Evolutionary conservation across 2,329 filamentous ascomycete species (phyloP), one percentile per base, ranked within the genome.

Genomic region (Scytalidium sp.): DNA sequence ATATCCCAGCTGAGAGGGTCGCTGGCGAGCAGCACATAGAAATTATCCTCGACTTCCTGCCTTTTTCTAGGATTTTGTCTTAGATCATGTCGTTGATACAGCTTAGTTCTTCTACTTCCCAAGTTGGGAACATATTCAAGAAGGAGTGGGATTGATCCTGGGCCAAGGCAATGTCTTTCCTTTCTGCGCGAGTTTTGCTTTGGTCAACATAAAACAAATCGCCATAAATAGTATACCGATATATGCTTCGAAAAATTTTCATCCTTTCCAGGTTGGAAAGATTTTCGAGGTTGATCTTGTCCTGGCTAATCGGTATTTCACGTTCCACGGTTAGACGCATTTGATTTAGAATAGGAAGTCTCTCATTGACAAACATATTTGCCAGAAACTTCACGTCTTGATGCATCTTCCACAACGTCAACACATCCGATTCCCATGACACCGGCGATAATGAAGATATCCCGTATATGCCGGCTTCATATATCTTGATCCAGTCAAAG

Each of bases 191-290:
- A 7, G 25, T 7, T 27, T 13, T 27, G 25, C 25, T 27, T 27
- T 27, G 25, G 13, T 55, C 55, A 29, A 64, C 62, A 52, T 54
- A 55, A 45, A 50, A 50, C 25, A 50, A 41, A 41, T 50, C 44
- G 15, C 45, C 45, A 22, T 43, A 47, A 22, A 50, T 47, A 9
- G 40, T 27, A 32, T 43, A 50, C 15, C 49, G 49, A 19, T 50
- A 50, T 25, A 50, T 41, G 40, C 15, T 41, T 41, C 49, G 36
- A 21, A 43, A 44, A 15, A 50, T 43, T 20, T 44, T 39, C 23
- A 43, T 15, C 41, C 17, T 50, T 50, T 50, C 49, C 13, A 44
- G 29, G 9, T 27, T 5, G 20, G 49, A 50, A 40, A 43, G 15
- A n/a, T 50, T 20, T 21, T 40, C 49, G n/a, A 47, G 44, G 15